Conservation (phyloP, 306 rosid genomes). For the Gillenia trifoliata region DNA sequence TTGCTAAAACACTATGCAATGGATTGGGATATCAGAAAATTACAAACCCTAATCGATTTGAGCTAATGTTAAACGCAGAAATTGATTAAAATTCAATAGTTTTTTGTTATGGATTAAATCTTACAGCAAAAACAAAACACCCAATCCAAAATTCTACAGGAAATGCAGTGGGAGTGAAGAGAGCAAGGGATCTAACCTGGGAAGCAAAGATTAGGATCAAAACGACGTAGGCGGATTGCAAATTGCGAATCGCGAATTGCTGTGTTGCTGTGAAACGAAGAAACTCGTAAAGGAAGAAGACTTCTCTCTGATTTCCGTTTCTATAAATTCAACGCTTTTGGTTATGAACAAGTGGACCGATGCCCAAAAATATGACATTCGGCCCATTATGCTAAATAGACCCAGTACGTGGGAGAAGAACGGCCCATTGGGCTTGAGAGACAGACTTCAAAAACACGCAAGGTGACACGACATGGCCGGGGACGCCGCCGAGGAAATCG, state of each 20-base stretch:
- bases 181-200: not conserved
- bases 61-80: not conserved
- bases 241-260: not conserved
- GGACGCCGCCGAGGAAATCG: constrained; percentile 26
- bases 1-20: not conserved
- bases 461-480: constrained; percentile 3
- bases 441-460: constrained; percentile 13
- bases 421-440: not conserved
- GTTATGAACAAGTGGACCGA: not conserved
- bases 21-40: not conserved
- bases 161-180: not conserved
- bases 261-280: not conserved
- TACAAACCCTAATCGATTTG: not conserved
- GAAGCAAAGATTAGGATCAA: not conserved
- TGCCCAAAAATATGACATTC: not conserved
- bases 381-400: too few species aligned
- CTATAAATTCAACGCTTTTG: not conserved
- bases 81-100: too few species aligned
- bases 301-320: not conserved
- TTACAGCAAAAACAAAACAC: not conserved
- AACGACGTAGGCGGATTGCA: constrained; percentile 9
- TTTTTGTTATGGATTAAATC: not conserved
- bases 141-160: not conserved
- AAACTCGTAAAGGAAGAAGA: not conserved
- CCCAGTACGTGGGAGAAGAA: too few species aligned